These are phyloP conservation scores for Metarhizium robertsii DNA, from an alignment of 2,329 filamentous ascomycete species.

Conservation along the genomic window DNA sequence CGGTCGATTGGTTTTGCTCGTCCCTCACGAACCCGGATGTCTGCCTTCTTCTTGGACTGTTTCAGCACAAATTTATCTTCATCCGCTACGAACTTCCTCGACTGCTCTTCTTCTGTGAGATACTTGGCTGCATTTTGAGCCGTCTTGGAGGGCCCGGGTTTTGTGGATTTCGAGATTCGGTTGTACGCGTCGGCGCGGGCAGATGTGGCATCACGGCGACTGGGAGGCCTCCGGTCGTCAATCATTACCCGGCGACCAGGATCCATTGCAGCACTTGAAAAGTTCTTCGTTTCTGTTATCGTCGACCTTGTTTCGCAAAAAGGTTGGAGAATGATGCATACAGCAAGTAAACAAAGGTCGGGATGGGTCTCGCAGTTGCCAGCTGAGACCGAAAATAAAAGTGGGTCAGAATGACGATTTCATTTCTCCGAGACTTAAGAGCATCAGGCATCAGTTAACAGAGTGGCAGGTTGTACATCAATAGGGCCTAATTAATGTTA, in stretches of 20 bases:
- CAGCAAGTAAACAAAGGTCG: background rate
- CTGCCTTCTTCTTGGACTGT: slow-evolving; percentile 96
- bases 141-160: slow-evolving; percentile 18
- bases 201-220: slow-evolving; percentile 40
- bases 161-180: slow-evolving; percentile 45
- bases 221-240: slow-evolving; percentile 32
- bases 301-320: background rate
- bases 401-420: background rate
- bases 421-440: background rate
- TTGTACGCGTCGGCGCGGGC: slow-evolving; percentile 45
- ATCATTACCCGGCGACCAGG: slow-evolving; percentile 47
- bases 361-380: background rate
- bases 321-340: background rate
- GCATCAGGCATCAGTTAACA: no score
- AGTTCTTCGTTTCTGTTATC: background rate
- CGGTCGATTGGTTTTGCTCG: slow-evolving; percentile 90
- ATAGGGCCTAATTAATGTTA: no score
- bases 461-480: no score
- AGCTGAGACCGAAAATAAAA: background rate
- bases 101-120: slow-evolving; percentile 68
- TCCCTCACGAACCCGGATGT: slow-evolving; percentile 84
- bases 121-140: slow-evolving; percentile 29
- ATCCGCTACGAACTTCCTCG: slow-evolving; percentile 77
- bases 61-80: slow-evolving; percentile 94
- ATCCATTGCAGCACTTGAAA: slow-evolving; percentile 32